Evolutionary conservation across 176 grass and related monocot genomes (phyloP).

Genomic region (Secale cereale): DNA sequence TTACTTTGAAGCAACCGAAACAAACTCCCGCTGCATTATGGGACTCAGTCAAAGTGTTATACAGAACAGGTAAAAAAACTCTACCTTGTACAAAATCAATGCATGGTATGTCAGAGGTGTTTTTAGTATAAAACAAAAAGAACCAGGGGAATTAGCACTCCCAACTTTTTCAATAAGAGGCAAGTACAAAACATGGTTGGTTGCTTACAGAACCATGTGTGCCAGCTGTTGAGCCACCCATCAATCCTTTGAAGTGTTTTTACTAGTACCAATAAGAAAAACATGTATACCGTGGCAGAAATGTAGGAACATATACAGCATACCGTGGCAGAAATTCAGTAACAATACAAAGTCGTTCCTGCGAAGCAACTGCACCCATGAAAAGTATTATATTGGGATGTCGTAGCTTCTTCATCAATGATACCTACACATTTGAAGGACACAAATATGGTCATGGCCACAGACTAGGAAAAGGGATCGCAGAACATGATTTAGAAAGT

Average conservation of each 20-base stretch:
- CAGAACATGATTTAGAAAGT: neutral
- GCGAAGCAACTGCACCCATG: conserved; percentile 87
- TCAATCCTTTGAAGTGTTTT: neutral
- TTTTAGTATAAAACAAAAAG: neutral
- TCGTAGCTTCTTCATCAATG: conserved; percentile 85
- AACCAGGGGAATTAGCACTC: neutral
- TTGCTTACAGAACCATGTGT: neutral
- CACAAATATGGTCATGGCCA: neutral
- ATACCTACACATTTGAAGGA: conserved; percentile 50
- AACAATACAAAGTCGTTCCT: conserved; percentile 73
- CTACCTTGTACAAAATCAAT: neutral
- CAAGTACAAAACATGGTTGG: neutral
- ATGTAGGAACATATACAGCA: conserved; percentile 32
- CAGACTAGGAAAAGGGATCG: neutral
- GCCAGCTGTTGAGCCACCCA: neutral
- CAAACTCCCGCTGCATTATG: conserved; percentile 69
- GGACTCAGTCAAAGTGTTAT: neutral
- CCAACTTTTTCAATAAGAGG: neutral
- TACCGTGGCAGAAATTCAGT: conserved; percentile 90
- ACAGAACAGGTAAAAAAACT: neutral
- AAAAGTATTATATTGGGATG: conserved; percentile 96
- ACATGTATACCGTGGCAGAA: conserved; percentile 62
- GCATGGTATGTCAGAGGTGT: neutral
- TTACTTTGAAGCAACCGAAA: conserved; percentile 88
- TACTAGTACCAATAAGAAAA: neutral